Evolutionary conservation across 805 yeast genomes (phyloP).

Genomic region (Hemisphaericaspora nanyangensis): DNA sequence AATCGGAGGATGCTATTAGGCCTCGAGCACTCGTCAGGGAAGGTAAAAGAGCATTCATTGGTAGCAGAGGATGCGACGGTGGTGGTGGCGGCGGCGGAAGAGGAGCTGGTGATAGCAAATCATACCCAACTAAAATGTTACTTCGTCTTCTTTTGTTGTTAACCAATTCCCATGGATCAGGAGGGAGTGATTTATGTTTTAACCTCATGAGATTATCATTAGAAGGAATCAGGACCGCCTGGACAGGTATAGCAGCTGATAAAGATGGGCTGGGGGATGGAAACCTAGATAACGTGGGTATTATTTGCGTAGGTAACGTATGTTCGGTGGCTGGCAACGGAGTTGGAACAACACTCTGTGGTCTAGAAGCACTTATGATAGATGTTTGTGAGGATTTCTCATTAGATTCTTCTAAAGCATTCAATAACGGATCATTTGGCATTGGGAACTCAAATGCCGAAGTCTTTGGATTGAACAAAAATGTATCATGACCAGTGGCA

Average conservation of each 20-base stretch:
- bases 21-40: neutral
- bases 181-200: conserved; percentile 1
- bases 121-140: neutral
- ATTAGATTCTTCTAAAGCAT: neutral
- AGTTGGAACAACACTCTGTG: neutral
- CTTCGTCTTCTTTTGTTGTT: neutral
- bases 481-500: neutral
- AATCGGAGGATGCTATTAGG: neutral
- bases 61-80: neutral
- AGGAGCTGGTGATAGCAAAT: neutral
- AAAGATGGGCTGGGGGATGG: neutral
- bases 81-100: neutral
- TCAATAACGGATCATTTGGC: neutral
- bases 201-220: neutral
- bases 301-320: neutral
- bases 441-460: conserved; percentile 1
- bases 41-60: neutral
- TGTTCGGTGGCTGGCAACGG: neutral
- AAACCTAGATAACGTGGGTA: neutral
- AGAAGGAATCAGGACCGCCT: neutral
- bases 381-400: neutral
- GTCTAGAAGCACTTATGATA: neutral
- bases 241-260: neutral
- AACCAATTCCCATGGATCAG: neutral
- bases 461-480: conserved; percentile 4